These are phyloP conservation scores for Magnaporthiopsis rhizophila DNA, from an alignment of 2,329 filamentous ascomycete species.

Conservation along the genomic window DNA sequence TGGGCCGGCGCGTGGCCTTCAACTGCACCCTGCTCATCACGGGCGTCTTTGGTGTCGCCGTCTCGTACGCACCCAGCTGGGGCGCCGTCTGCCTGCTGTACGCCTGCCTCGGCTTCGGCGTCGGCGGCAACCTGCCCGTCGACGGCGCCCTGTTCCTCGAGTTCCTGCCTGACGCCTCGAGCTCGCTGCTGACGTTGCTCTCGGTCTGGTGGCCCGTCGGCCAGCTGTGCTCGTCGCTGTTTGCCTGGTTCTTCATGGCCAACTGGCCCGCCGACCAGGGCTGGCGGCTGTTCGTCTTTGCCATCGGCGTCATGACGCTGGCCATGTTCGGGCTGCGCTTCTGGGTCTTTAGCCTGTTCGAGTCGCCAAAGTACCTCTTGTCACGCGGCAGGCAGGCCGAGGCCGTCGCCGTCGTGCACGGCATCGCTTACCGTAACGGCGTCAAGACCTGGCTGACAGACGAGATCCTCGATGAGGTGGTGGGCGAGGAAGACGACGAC, in stretches of 20 bases:
- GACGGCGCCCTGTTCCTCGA: constrained; percentile 79
- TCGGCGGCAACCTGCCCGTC: constrained; percentile 70
- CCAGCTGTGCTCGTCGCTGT: constrained; percentile 62
- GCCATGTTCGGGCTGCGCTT: constrained; percentile 72
- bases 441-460: constrained; percentile 69
- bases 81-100: constrained; percentile 52
- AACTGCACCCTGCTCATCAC: constrained; percentile 72
- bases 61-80: constrained; percentile 63
- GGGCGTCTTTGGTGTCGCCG: constrained; percentile 63
- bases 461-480: constrained; percentile 49
- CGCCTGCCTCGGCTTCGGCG: constrained; percentile 56
- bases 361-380: constrained; percentile 78
- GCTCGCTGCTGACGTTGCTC: constrained; percentile 67
- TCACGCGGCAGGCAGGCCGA: constrained; percentile 69
- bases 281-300: constrained; percentile 67
- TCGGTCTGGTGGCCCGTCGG: constrained; percentile 84
- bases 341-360: constrained; percentile 72
- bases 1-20: constrained; percentile 74
- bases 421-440: constrained; percentile 64
- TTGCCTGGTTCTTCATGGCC: constrained; percentile 71
- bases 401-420: constrained; percentile 72
- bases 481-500: constrained; percentile 35
- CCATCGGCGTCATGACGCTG: constrained; percentile 65
- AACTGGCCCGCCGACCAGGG: constrained; percentile 61
- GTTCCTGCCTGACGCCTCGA: constrained; percentile 69